A percentile compares a stretch with the other conserved stretches of the same genome.
These are phyloP conservation scores for Aspergillus sp. DNA, from an alignment of 2,329 filamentous ascomycete species.

Conservation along the genomic window DNA sequence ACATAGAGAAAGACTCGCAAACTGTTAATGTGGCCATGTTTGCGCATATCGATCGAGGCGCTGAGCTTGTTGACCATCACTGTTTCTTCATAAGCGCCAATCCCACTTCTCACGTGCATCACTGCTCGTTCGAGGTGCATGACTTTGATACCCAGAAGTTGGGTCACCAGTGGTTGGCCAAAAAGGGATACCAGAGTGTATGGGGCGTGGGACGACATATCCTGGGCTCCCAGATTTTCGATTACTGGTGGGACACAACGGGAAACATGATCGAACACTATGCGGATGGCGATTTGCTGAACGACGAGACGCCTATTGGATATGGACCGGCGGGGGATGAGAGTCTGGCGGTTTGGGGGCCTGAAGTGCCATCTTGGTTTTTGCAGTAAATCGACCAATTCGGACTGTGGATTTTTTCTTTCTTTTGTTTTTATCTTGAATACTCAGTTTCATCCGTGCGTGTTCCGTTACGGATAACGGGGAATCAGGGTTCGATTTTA, in stretches of 20 bases:
- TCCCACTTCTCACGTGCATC: conserved; percentile 49
- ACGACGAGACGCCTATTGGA: conserved; percentile 35
- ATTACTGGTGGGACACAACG: conserved; percentile 59
- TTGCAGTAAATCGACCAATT: conserved; percentile 15
- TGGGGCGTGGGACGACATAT: conserved; percentile 66
- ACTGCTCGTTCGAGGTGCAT: conserved; percentile 61
- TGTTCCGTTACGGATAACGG: no score
- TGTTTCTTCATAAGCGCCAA: conserved; percentile 41
- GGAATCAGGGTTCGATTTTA: no score
- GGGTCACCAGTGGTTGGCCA: conserved; percentile 59
- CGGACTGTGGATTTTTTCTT: no score
- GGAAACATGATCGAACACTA: conserved; percentile 62
- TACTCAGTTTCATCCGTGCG: no score
- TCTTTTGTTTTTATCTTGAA: no score
- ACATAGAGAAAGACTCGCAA: neutral
- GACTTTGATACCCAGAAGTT: conserved; percentile 63
- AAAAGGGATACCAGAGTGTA: conserved; percentile 55
- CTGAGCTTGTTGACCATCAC: conserved; percentile 47
- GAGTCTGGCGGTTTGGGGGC: conserved; percentile 29
- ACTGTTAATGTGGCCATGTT: conserved; percentile 40
- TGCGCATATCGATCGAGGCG: conserved; percentile 47
- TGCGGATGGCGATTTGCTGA: conserved; percentile 61
- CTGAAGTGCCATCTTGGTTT: conserved; percentile 26
- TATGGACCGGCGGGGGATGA: conserved; percentile 26
- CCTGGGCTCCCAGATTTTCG: conserved; percentile 62